Base-by-base conservation (phyloP, 108 stramenopile species). In the Nitzschia palea region DNA sequence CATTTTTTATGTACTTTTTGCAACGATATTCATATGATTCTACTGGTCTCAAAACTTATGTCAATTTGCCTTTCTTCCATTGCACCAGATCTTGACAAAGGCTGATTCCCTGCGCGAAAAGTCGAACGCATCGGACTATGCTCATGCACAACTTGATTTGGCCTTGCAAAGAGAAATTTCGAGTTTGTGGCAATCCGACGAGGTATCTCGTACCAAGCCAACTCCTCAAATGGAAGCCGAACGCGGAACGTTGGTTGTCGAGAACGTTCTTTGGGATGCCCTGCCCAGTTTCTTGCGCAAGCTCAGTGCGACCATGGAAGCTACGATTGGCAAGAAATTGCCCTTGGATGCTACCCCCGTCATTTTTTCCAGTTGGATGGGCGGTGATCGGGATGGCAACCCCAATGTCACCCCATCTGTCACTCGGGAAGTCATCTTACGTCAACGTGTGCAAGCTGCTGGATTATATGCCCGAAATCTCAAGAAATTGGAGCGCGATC, bases 381-480 rank as follows among this genome's bases (percentile, higher is more conserved):
- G 97, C 9, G 98, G 98, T 32, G 98, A 98, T 73, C 73, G 98
- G 14, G 98, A 98, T 69, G 98, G 98, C 3, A 98, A 98, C 79
- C 98, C 98, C 10, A 97, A 97, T 59, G 98, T 98, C 6, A 94
- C 93, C 12, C 90, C 98, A 1, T 67, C 85, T 35, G 93, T 93
- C 2, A 98, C 98, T 25, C 84, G 88, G 12, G 86, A 90, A 53
- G 97, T 97, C 1, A 81, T 82, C 34, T 57, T 94, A 15, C 80
- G 77, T 35, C 86, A 95, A 42, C 86, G 98, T 17, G 78, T 86
- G 44, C 87, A 91, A 67, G 98, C 94, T 15, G 95, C 96, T 2
- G 25, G 57, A 8, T 70, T 98, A 47, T 75, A 96, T 43, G 62
- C 77, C 31, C 62, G 74, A 45, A 94, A 97, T 52, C 74, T 98